Percentiles rank a stretch among this genome's conserved stretches.
phyloP scores from a whole-genome alignment of 2,329 filamentous ascomycete genomes.

The Botrytis galanthina region DNA sequence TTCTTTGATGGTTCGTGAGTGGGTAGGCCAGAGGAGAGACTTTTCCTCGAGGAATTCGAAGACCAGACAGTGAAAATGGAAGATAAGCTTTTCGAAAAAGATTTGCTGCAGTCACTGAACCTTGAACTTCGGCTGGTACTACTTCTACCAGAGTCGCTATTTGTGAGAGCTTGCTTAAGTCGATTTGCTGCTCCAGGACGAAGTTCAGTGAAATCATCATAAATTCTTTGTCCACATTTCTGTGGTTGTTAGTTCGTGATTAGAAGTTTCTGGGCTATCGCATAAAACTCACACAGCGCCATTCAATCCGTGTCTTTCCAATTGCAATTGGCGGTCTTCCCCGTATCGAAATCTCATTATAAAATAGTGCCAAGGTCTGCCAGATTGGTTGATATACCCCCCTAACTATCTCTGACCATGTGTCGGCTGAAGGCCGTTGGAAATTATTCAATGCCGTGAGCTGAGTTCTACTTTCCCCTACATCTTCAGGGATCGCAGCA shows the following conservation, averaged over 20 bases:
- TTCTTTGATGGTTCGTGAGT: neutral
- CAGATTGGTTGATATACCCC: neutral
- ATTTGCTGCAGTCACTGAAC: neutral
- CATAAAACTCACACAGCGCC: constrained; percentile 14
- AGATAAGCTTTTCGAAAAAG: neutral
- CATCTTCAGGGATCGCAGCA: neutral
- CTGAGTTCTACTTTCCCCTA: neutral
- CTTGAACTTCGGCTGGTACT: neutral
- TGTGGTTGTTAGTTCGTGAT: neutral
- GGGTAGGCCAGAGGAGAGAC: constrained; percentile 4
- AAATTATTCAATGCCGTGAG: neutral
- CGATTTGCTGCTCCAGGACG: constrained; percentile 11
- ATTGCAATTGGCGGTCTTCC: neutral
- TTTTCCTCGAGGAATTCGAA: neutral
- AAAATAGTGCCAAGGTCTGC: neutral
- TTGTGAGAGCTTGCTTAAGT: neutral
- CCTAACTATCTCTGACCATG: neutral
- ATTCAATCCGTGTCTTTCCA: constrained; percentile 21
- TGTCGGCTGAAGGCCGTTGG: neutral
- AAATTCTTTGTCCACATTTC: constrained; percentile 24
- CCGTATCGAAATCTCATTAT: neutral
- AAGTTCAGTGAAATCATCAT: constrained; percentile 25
- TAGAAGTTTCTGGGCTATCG: neutral
- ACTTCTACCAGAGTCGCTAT: neutral
- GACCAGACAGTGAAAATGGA: neutral